Conservation (phyloP, 108 stramenopile species). For the Craspedostauros australis region DNA sequence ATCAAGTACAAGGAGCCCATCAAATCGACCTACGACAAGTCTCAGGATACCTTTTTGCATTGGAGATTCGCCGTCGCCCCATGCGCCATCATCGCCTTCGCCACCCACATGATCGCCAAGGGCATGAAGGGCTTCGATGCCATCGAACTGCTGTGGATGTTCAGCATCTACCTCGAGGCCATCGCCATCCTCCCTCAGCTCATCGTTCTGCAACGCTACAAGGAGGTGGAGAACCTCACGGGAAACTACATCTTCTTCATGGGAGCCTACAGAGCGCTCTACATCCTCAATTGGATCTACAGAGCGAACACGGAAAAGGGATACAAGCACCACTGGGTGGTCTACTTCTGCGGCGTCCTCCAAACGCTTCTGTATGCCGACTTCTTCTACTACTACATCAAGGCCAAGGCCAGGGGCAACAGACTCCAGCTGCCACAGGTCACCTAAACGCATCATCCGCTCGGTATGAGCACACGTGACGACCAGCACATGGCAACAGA, state of each 20-base stretch:
- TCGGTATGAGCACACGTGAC: too few species aligned
- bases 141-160: slow-evolving; percentile 90
- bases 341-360: slow-evolving; percentile 89
- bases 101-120: slow-evolving; percentile 68
- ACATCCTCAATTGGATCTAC: slow-evolving; percentile 99
- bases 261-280: slow-evolving; percentile 94
- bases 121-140: slow-evolving; percentile 38
- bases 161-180: slow-evolving; percentile 93
- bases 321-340: slow-evolving; percentile 92
- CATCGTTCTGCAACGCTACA: slow-evolving; percentile 93
- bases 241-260: slow-evolving; percentile 97
- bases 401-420: slow-evolving; percentile 31
- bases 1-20: slow-evolving; percentile 88
- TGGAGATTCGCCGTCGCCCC: slow-evolving; percentile 95
- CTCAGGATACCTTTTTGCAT: slow-evolving; percentile 96
- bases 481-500: too few species aligned
- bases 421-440: too few species aligned
- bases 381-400: slow-evolving; percentile 98
- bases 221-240: slow-evolving; percentile 97
- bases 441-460: too few species aligned
- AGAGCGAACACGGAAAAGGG: slow-evolving; percentile 78
- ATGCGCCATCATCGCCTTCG: slow-evolving; percentile 73
- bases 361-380: slow-evolving; percentile 98
- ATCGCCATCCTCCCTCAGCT: slow-evolving; percentile 97
- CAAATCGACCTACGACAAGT: slow-evolving; percentile 92